Base-by-base conservation (phyloP, 2,329 filamentous ascomycete species). In the Magnaporthiopsis rhizophila region DNA sequence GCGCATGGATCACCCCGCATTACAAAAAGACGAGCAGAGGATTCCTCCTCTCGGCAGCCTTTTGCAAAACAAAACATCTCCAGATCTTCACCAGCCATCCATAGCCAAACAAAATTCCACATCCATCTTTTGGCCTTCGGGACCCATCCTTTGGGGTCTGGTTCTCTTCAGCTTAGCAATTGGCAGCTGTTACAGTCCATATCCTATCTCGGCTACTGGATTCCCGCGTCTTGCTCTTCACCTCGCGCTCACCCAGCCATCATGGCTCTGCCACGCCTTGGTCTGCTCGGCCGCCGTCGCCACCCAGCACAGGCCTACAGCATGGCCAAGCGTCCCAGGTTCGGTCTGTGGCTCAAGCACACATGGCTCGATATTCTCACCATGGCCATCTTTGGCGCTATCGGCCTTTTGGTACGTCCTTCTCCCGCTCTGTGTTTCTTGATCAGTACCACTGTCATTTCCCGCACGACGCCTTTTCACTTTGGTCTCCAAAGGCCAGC, bases 301-400 rank as follows among this genome's bases (percentile, higher is more conserved):
- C 62, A 58, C 9, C 32, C 53, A 7, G 34, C n/a, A 32, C n/a
- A 63, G 62, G 26, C 62, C 9, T 59, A 59, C 57, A 59, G 21
- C 30, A 59, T 59, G 56, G 57, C 56, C 7, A 24, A 28, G 24
- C 57, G 62, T 3, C 62, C 62, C 4, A 15, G 64, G 3, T 89
- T 91, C 68, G 86, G 88, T 3, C 86, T 89, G 71, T 91, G 88
- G 88, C 72, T 90, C 67, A 89, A 87, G 73, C 79, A 80, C 11
- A 88, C 86, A 5, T 87, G 84, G 80, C 75, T 89, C 15, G 89
- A 91, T 70, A 82, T 91, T 63, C 62, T 89, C 26, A 89, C 87
- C 38, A 90, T 91, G 86, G 76, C 78, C 11, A 72, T 77, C 30
- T 84, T 91, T 81, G 88, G 89, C 12, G 84, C 81, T 15, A 76